Evolutionary conservation across 768 basidiomycete species (phyloP).

Genomic region (Daedaleopsis nitida): DNA sequence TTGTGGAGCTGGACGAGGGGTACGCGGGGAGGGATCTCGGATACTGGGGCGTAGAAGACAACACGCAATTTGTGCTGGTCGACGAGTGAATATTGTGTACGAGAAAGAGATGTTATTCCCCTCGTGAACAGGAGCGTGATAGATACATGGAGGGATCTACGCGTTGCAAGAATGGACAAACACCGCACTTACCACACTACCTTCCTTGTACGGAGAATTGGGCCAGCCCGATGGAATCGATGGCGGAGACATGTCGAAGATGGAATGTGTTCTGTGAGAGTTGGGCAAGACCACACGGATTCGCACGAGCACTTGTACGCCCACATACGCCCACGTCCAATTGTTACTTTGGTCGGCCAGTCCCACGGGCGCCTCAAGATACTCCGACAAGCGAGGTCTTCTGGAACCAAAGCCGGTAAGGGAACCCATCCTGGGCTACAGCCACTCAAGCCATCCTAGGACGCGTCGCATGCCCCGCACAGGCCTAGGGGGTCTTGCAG

Average conservation of each 20-base stretch:
- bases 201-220: neutral
- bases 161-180: neutral
- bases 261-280: neutral
- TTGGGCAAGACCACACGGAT: neutral
- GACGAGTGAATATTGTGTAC: neutral
- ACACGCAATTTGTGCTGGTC: slow-evolving; percentile 35
- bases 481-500: neutral
- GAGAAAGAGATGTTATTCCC: neutral
- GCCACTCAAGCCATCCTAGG: neutral
- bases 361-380: slow-evolving; percentile 6
- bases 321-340: slow-evolving; percentile 17
- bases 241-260: neutral
- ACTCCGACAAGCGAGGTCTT: slow-evolving; percentile 13
- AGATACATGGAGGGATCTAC: neutral
- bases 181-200: neutral
- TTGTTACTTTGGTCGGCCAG: slow-evolving; percentile 4
- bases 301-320: slow-evolving; percentile 11
- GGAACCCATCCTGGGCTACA: neutral
- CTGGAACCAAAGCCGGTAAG: neutral
- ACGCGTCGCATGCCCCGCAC: neutral
- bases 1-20: slow-evolving; percentile 48
- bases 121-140: neutral
- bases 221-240: neutral
- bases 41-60: slow-evolving; percentile 75
- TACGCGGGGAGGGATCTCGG: slow-evolving; percentile 56